Base-by-base conservation (phyloP, 495 filamentous ascomycete genomes). In the Tuber calosporum region DNA sequence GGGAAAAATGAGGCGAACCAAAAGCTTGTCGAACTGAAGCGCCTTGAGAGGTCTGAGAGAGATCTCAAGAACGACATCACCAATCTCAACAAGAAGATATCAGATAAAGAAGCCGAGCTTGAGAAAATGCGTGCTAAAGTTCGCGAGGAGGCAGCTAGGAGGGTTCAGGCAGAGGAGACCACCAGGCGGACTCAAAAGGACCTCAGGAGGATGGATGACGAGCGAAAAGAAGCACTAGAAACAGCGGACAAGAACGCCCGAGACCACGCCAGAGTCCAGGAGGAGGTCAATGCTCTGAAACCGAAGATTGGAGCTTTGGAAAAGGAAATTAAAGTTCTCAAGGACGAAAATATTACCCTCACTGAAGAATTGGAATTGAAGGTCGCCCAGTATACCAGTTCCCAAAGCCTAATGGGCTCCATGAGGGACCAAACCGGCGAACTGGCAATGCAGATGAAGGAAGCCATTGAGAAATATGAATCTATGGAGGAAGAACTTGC, bases 341-440 rank as follows among this genome's bases (percentile, higher is more conserved):
- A 84, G 43, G 87, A 86, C 45, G 90, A 96, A 66, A 86, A 89
- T 7, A 85, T 84, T 1, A 85, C 86, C n/a, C 83, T 95, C 66
- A 86, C 88, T 42, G 93, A 97, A 68, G 94, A 98, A 71, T 87
- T 91, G 26, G 89, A 93, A 77, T 84, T 97, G 42, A 96, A 93
- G 84, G 88, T 88, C 0, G 90, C 89, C n/a, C 93, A 97, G 82
- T 90, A 94, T 78, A 87, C 87, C 40, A 94, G 87, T 78, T 92
- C 92, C 0, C 93, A 98, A 82, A 90, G 88, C 74, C 81, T 97
- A 66, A 90, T 97, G 83, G 88, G 89, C 73, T 96, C 91, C 79
- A 93, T 97, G 93, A 92, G 93, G 71, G 93, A 97, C 79, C 93
- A 99, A 82, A 90, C 89, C 2, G 85, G 90, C 4, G 95, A 99